These are phyloP conservation scores for Globisporangium parvum DNA, from an alignment of 352 stramenopile genomes.

Conservation along the genomic window DNA sequence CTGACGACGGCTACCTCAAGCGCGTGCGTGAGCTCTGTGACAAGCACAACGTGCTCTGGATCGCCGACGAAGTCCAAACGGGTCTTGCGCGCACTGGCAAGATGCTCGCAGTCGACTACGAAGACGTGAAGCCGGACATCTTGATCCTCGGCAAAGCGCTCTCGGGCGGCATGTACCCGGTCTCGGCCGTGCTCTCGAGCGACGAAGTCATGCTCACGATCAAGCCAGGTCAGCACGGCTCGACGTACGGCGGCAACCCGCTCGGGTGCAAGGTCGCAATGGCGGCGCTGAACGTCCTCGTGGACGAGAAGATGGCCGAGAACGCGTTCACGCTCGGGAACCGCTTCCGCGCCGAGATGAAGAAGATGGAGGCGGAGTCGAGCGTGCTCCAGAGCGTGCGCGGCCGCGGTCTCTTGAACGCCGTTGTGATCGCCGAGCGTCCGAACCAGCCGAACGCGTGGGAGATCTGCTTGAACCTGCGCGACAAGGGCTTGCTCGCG, in stretches of 20 bases:
- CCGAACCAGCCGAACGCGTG: conserved; percentile 85
- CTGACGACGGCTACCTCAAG: conserved; percentile 94
- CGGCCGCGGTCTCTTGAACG: conserved; percentile 96
- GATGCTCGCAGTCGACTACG: conserved; percentile 95
- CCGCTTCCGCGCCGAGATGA: conserved; percentile 90
- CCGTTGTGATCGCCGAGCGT: conserved; percentile 95
- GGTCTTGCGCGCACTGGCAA: conserved; percentile 96
- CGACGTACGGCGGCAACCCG: conserved; percentile 96
- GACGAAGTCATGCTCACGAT: conserved; percentile 98
- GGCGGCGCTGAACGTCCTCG: conserved; percentile 89
- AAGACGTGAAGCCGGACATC: conserved; percentile 97
- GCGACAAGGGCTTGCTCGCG: conserved; percentile 94
- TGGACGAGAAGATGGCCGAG: conserved; percentile 95
- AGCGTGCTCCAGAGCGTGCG: conserved; percentile 80
- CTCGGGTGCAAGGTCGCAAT: conserved; percentile 96
- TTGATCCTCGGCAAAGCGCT: conserved; percentile 96
- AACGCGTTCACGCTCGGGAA: conserved; percentile 93
- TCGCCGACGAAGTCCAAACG: conserved; percentile 98
- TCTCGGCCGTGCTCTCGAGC: conserved; percentile 95
- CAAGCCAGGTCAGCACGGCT: conserved; percentile 96
- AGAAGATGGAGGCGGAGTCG: conserved; percentile 43
- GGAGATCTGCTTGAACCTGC: conserved; percentile 95
- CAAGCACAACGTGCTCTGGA: conserved; percentile 98
- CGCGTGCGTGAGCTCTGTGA: conserved; percentile 89
- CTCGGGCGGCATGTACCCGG: conserved; percentile 95